phyloP scores from a whole-genome alignment of 768 basidiomycete species.

The Suillus subalutaceus region DNA sequence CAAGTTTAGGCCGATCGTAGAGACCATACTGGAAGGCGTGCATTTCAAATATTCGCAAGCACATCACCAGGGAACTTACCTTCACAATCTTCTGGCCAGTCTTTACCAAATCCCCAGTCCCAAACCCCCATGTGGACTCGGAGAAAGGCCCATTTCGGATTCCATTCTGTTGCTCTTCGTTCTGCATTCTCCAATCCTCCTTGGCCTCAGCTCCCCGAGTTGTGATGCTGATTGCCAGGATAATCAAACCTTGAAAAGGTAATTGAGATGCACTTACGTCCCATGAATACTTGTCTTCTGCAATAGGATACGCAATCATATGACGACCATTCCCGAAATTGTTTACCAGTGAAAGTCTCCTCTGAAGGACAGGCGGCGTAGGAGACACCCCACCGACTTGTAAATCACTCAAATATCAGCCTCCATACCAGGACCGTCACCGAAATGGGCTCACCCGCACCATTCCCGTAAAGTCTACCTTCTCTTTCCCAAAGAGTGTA shows the following conservation, averaged over 20 bases:
- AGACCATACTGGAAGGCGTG: slow-evolving; percentile 37
- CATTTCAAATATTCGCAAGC: not conserved
- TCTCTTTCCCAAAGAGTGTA: slow-evolving; percentile 41
- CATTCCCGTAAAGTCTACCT: slow-evolving; percentile 39
- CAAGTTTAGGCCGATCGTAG: slow-evolving; percentile 45
- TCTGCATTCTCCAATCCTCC: slow-evolving; percentile 45
- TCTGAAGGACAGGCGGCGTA: slow-evolving; percentile 19
- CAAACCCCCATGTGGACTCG: slow-evolving; percentile 15
- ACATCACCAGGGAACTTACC: slow-evolving; percentile 12
- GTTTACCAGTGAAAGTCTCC: slow-evolving; percentile 33
- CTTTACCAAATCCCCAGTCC: slow-evolving; percentile 22
- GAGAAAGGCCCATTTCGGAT: slow-evolving; percentile 21
- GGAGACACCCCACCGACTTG: slow-evolving; percentile 41
- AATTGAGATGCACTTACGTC: slow-evolving; percentile 32
- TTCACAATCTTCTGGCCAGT: slow-evolving; percentile 20
- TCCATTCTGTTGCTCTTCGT: slow-evolving; percentile 25
- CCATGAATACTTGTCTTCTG: slow-evolving; percentile 37
- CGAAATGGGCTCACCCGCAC: slow-evolving; percentile 35
- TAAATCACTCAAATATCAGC: not conserved
- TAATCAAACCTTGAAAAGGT: not conserved
- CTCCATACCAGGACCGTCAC: not conserved
- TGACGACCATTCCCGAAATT: slow-evolving; percentile 41
- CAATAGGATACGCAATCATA: slow-evolving; percentile 39
- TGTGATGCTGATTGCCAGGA: slow-evolving; percentile 1
- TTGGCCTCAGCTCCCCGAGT: slow-evolving; percentile 37